Evolutionary conservation across 495 filamentous ascomycete genomes (phyloP).

Genomic region (Platismatia glauca): DNA sequence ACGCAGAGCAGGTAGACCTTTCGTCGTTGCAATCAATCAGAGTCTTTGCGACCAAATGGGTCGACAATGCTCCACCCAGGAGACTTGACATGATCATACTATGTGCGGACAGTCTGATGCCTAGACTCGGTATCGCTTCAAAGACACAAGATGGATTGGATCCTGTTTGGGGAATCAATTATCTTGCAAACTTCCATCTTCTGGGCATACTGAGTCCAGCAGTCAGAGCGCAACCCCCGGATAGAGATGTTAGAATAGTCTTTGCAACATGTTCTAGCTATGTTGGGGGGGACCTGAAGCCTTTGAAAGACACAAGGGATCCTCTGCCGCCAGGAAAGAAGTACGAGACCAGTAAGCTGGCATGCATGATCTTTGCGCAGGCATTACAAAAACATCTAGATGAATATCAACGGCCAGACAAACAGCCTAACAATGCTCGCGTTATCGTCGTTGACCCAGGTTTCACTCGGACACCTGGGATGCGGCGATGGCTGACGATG

Average conservation of each 20-base stretch:
- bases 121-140: conserved; percentile 43
- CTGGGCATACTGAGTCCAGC: conserved; percentile 83
- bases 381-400: conserved; percentile 86
- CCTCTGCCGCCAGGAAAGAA: conserved; percentile 33
- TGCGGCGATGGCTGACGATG: conserved; percentile 71
- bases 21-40: conserved; percentile 78
- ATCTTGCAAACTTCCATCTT: conserved; percentile 89
- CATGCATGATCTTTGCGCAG: conserved; percentile 76
- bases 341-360: conserved; percentile 81
- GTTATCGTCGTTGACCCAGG: conserved; percentile 84
- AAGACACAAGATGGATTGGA: conserved; percentile 73
- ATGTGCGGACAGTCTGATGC: conserved; percentile 67
- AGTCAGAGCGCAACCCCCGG: conserved; percentile 78
- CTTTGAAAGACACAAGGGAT: conserved; percentile 21
- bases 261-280: conserved; percentile 82
- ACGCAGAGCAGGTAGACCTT: conserved; percentile 90
- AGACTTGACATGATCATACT: conserved; percentile 90
- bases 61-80: conserved; percentile 86
- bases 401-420: conserved; percentile 71
- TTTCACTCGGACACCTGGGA: conserved; percentile 73
- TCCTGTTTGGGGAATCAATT: conserved; percentile 87
- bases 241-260: conserved; percentile 84
- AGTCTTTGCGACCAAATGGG: conserved; percentile 95
- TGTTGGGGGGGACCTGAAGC: conserved; percentile 56
- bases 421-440: conserved; percentile 65